Percentiles rank a stretch among this genome's conserved stretches.
Conservation (phyloP, 352 stramenopile species). For the Phytophthora crassamura region DNA sequence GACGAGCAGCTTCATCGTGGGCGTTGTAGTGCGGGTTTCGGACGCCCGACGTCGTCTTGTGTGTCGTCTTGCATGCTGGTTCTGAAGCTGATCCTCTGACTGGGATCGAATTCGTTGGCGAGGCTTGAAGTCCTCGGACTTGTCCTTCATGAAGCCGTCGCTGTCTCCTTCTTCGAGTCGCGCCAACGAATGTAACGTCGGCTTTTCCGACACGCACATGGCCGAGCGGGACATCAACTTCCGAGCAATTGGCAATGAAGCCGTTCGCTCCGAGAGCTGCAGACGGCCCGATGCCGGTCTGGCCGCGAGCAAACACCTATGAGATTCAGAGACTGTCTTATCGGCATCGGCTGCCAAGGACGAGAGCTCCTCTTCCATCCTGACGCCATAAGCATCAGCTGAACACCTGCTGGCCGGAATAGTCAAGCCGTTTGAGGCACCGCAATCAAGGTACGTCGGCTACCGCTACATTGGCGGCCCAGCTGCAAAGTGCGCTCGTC, state of each 20-base stretch:
- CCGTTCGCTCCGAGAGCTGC: too few relatives aligned
- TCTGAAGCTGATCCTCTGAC: background rate
- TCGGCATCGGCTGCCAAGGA: slow-evolving; percentile 16
- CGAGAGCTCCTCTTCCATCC: slow-evolving; percentile 22
- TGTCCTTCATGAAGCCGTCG: slow-evolving; percentile 6
- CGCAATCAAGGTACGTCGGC: too few relatives aligned
- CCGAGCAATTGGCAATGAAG: background rate
- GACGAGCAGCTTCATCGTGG: slow-evolving; percentile 5
- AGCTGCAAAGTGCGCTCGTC: too few relatives aligned
- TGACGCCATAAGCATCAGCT: slow-evolving; percentile 7
- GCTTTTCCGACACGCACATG: slow-evolving; percentile 3
- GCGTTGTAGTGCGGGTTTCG: background rate
- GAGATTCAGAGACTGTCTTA: slow-evolving; percentile 19
- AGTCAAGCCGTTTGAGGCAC: too few relatives aligned
- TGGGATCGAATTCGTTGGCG: slow-evolving; percentile 4
- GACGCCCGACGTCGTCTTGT: background rate
- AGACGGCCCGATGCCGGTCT: too few relatives aligned
- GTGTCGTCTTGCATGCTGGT: background rate
- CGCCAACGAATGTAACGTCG: background rate
- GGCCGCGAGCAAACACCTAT: background rate
- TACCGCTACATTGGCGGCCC: background rate
- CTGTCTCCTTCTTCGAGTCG: slow-evolving; percentile 12
- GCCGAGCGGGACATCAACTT: slow-evolving; percentile 4
- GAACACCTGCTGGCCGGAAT: background rate
- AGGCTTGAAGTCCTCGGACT: slow-evolving; percentile 1